Evolutionary conservation across 1,284 basidiomycete genomes (phyloP), one percentile per base, ranked within the genome.

Genomic region (Stereum hirsutum): DNA sequence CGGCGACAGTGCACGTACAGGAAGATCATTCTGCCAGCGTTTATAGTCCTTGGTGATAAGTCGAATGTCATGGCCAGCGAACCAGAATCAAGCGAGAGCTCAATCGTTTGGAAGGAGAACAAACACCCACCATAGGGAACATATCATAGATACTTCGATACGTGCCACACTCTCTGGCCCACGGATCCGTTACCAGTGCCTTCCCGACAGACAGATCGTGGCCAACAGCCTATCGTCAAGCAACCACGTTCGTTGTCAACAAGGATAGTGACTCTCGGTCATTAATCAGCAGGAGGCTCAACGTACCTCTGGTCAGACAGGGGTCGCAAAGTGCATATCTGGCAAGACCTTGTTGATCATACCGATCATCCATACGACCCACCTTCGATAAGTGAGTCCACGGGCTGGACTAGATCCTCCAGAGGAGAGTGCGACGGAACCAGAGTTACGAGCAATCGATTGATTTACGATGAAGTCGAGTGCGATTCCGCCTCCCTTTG

Each of bases 361-460:
- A 63, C 49, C 68, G 67, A 2, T 68, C 65, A 4, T 78, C 83
- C 15, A 75, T 47, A 64, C 69, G 73, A 17, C 74, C 73, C 21
- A 70, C 44, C 74, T 1, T 85, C 81, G 12, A 68, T 66, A 82
- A 76, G 3, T 68, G 63, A 41, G 89, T 68, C 28, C 89, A 65
- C 0, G 88, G 85, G 42, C 84, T 83, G 15, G 75, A 70, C 2
- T 75, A 66, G 39, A 92, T 80, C 89, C 67, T 0, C 84, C 86
- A 40, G 75, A 60, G 20, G 92, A 62, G 14, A 65, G 56, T 11
- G 66, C 54, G 4, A 81, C 54, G 2, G 59, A 58, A 12, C 68
- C 61, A 34, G 62, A 59, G 32, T 61, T 56, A 2, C 64, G 63
- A 20, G 71, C 64, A 2, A 59, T 52, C 14, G 61, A 45, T 14